Percentiles rank a stretch among this genome's conserved stretches.
Conservation (phyloP, 2,329 filamentous ascomycete species). For the Tolypocladium nubicola region DNA sequence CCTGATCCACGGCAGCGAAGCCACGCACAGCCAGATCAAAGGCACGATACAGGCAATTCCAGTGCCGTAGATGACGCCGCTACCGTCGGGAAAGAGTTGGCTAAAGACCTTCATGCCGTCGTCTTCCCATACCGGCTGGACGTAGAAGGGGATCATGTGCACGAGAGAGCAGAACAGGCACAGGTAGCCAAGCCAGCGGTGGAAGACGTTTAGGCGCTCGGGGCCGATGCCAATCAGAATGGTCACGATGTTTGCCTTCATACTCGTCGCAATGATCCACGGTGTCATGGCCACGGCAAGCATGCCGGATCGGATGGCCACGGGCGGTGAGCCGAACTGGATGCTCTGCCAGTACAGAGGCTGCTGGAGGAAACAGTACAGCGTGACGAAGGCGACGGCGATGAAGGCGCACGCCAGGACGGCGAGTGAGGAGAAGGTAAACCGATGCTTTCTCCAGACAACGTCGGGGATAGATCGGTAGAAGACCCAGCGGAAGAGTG, state of each 20-base stretch:
- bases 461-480: slow-evolving; percentile 77
- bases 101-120: slow-evolving; percentile 61
- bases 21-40: slow-evolving; percentile 71
- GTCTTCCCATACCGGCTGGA: slow-evolving; percentile 79
- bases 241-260: slow-evolving; percentile 81
- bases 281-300: slow-evolving; percentile 83
- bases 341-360: slow-evolving; percentile 88
- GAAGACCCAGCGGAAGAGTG: slow-evolving; percentile 79
- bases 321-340: slow-evolving; percentile 72
- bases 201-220: slow-evolving; percentile 83
- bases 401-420: slow-evolving; percentile 58
- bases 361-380: slow-evolving; percentile 80
- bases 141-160: slow-evolving; percentile 80
- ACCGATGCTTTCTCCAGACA: slow-evolving; percentile 52
- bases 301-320: slow-evolving; percentile 85
- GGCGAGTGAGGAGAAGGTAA: slow-evolving; percentile 73
- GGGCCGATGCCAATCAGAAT: slow-evolving; percentile 83
- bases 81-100: slow-evolving; percentile 53
- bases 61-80: slow-evolving; percentile 71
- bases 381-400: slow-evolving; percentile 59
- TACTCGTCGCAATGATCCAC: slow-evolving; percentile 83
- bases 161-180: slow-evolving; percentile 74
- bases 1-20: slow-evolving; percentile 71
- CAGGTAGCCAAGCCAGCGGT: slow-evolving; percentile 84
- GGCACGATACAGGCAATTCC: slow-evolving; percentile 76